Conservation (phyloP, 2,329 filamentous ascomycete genomes). For the Aspergillus clavatus region DNA sequence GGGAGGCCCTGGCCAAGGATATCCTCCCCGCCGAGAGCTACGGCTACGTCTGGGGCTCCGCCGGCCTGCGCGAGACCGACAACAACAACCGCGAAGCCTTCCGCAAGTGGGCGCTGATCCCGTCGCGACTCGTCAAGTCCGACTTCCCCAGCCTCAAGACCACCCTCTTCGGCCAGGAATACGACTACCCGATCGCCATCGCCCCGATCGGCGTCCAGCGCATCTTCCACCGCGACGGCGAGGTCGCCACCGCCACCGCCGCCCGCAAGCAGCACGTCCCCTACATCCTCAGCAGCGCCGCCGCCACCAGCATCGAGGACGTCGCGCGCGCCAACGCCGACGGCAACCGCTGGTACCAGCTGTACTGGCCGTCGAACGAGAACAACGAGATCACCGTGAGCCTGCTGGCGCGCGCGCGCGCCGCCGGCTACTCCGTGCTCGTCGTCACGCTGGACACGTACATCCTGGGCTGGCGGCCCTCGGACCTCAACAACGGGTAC, state of each 20-base stretch:
- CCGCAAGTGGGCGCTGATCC: conserved; percentile 24
- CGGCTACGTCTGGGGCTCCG: conserved; percentile 57
- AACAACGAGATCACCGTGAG: conserved; percentile 61
- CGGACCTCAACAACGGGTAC: conserved; percentile 59
- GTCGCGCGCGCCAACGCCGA: conserved; percentile 54
- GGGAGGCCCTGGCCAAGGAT: conserved; percentile 50
- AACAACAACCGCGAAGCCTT: conserved; percentile 29
- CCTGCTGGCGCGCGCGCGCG: conserved; percentile 56
- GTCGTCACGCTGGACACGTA: conserved; percentile 71
- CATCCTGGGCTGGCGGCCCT: conserved; percentile 62
- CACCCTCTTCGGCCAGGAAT: conserved; percentile 47
- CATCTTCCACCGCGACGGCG: conserved; percentile 61
- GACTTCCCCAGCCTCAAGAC: conserved; percentile 45
- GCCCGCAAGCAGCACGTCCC: conserved; percentile 57
- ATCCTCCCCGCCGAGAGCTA: conserved; percentile 48
- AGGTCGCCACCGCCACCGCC: conserved; percentile 58
- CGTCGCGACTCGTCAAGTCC: conserved; percentile 24
- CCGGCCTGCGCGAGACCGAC: conserved; percentile 35
- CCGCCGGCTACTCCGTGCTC: conserved; percentile 57
- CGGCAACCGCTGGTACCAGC: conserved; percentile 63
- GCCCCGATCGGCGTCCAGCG: conserved; percentile 66
- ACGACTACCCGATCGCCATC: conserved; percentile 53
- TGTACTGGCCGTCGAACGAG: conserved; percentile 61
- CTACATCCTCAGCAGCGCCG: conserved; percentile 62
- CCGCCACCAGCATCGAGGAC: conserved; percentile 60